Percentiles rank a stretch among this genome's conserved stretches.
Conservation (phyloP, 441 rosid species). For the Croton laevigatus region DNA sequence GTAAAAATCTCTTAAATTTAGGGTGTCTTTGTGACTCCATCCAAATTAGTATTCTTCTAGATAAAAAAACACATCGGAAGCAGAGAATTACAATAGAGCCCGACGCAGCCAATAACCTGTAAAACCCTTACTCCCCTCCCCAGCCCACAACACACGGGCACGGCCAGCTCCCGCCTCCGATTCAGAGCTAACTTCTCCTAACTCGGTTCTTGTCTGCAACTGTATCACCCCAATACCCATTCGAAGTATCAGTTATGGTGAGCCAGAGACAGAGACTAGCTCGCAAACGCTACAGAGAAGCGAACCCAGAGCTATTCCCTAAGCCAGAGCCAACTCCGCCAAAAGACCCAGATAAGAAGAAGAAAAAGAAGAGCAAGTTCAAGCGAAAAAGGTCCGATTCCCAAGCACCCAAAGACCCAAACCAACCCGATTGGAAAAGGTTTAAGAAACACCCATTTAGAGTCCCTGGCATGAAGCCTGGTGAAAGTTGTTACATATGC, state of each 20-base stretch:
- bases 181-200: background rate
- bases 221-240: background rate
- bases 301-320: conserved; percentile 62
- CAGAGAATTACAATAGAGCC: background rate
- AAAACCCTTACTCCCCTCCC: conserved; percentile 6
- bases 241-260: conserved; percentile 43
- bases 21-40: no score
- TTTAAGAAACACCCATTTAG: conserved; percentile 72
- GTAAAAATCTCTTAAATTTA: no score
- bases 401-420: conserved; percentile 30
- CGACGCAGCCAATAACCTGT: conserved; percentile 2
- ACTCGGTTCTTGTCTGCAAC: background rate
- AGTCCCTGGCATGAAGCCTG: conserved; percentile 96
- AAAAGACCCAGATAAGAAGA: conserved; percentile 59
- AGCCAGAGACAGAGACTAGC: conserved; percentile 78
- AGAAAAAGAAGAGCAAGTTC: conserved; percentile 50
- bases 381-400: conserved; percentile 52
- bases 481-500: conserved; percentile 83
- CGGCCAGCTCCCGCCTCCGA: background rate
- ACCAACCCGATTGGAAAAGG: conserved; percentile 33
- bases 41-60: background rate
- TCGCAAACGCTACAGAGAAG: conserved; percentile 59
- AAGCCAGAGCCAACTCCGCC: conserved; percentile 68
- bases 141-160: background rate
- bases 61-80: background rate